Base-by-base conservation (phyloP, 1,284 basidiomycete genomes). In the Trametes hirsuta region DNA sequence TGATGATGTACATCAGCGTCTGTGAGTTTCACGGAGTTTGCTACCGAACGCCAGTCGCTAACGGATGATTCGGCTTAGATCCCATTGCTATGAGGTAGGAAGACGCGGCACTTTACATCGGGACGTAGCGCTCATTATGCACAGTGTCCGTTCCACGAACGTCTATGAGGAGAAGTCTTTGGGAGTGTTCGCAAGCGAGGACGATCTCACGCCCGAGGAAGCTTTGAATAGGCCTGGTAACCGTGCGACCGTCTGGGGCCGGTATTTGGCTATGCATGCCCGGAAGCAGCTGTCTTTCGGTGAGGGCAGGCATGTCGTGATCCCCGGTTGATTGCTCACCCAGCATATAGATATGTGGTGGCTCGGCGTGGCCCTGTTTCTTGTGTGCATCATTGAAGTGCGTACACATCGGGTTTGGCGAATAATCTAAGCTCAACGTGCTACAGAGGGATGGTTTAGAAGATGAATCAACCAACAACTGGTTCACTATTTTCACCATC, bases 131-230 rank as follows among this genome's bases (percentile, higher is more conserved):
- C 52, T 53, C 14, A 61, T 12, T 4, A 2, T 30, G 4, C 3
- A 2, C 55, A 90, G 90, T 68, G 93, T 99, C 6, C 92, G 97
- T 11, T 88, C 93, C 14, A 98, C 97, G 30, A 99, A 99, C 74
- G 97, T 98, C 0, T 98, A 98, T 75, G 97, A 99, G 74, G 95
- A 98, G 69, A 88, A 86, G 62, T 92, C 91, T 0, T 78, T 95
- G 12, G 94, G 94, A 1, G 77, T 96, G 25, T 95, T 87, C 68
- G 77, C 80, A 11, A 77, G 83, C 11, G 79, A 84, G 0, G 80
- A 84, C 3, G 55, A 58, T 12, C 37, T 55, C 21, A 24, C 44
- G 73, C 71, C 75, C 11, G 77, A 79, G 1, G 84, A 86, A 71
- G 74, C 72, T 1, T 84, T 86, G 58, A 71, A 79, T 44, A 66